Conservation (phyloP, 1,284 basidiomycete species). For the Apiotrichum gracile region DNA sequence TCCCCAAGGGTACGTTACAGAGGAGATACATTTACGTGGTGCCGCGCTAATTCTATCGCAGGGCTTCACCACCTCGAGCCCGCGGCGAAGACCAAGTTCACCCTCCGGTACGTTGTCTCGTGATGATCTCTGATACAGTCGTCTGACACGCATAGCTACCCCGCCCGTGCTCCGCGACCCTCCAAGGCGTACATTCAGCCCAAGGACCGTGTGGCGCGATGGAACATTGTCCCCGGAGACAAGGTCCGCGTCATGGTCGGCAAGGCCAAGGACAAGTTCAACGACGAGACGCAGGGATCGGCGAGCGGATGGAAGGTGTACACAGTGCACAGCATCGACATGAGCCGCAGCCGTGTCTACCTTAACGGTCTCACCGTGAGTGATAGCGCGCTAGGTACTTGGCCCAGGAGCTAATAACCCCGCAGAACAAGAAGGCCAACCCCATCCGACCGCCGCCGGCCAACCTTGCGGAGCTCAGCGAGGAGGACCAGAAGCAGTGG, state of each 20-base stretch:
- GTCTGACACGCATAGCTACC: conserved; percentile 17
- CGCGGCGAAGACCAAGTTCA: conserved; percentile 19
- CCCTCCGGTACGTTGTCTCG: conserved; percentile 9
- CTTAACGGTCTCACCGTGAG: conserved; percentile 39
- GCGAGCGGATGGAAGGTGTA: conserved; percentile 39
- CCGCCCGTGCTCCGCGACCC: conserved; percentile 30
- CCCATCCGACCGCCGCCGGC: conserved; percentile 26
- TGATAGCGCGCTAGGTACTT: neutral
- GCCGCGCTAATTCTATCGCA: conserved; percentile 2
- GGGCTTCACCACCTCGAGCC: conserved; percentile 34
- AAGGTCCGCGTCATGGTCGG: conserved; percentile 40
- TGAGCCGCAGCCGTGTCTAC: conserved; percentile 36
- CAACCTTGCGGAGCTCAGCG: conserved; percentile 22
- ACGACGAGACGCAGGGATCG: conserved; percentile 24
- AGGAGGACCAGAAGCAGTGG: conserved; percentile 21
- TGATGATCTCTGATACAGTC: too few species aligned
- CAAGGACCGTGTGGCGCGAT: conserved; percentile 33
- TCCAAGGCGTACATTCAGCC: conserved; percentile 30
- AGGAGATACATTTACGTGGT: neutral
- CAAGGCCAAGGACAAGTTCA: conserved; percentile 34
- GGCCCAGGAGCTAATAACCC: neutral
- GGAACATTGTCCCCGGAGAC: conserved; percentile 44
- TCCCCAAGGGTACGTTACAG: conserved; percentile 17
- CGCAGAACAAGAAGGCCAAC: conserved; percentile 34
- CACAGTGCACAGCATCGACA: conserved; percentile 35